Conservation (phyloP, 495 filamentous ascomycete genomes). For the Cladorrhinum samala region DNA sequence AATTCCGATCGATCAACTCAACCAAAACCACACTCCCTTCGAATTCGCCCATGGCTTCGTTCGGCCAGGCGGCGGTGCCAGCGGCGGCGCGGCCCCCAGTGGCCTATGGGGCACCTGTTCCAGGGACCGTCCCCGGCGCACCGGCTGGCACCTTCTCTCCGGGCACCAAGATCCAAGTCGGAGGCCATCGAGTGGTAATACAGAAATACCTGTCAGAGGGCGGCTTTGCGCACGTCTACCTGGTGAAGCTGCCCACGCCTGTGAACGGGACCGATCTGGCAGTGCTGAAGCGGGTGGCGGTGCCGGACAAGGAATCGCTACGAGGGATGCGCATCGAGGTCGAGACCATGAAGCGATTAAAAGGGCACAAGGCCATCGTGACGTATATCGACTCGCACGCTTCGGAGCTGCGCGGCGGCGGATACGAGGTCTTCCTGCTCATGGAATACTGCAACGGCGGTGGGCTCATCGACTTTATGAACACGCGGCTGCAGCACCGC, state of each 20-base stretch:
- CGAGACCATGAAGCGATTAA: conserved; percentile 98
- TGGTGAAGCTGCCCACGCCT: conserved; percentile 74
- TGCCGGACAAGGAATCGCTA: conserved; percentile 88
- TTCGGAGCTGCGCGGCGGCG: conserved; percentile 82
- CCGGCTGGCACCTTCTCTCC: conserved; percentile 87
- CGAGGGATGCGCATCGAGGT: conserved; percentile 97
- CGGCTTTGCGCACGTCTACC: conserved; percentile 96
- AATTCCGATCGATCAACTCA: background rate
- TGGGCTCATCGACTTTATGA: conserved; percentile 99
- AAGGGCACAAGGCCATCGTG: conserved; percentile 92
- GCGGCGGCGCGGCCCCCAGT: conserved; percentile 11
- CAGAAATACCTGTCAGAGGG: conserved; percentile 98
- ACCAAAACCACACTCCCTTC: background rate
- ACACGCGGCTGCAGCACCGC: conserved; percentile 91
- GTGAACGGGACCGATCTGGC: conserved; percentile 78
- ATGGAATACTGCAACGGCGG: conserved; percentile 90
- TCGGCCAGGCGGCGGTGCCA: conserved; percentile 29
- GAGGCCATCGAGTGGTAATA: conserved; percentile 86
- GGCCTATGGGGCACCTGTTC: conserved; percentile 24
- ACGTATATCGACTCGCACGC: conserved; percentile 98
- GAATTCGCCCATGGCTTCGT: conserved; percentile 38
- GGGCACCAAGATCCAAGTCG: conserved; percentile 93
- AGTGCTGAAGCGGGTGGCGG: conserved; percentile 94
- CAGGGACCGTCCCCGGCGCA: conserved; percentile 45
- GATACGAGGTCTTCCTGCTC: conserved; percentile 95